These are phyloP conservation scores for Raffaelea ambrosiae DNA, from an alignment of 2,329 filamentous ascomycete genomes.

Conservation along the genomic window DNA sequence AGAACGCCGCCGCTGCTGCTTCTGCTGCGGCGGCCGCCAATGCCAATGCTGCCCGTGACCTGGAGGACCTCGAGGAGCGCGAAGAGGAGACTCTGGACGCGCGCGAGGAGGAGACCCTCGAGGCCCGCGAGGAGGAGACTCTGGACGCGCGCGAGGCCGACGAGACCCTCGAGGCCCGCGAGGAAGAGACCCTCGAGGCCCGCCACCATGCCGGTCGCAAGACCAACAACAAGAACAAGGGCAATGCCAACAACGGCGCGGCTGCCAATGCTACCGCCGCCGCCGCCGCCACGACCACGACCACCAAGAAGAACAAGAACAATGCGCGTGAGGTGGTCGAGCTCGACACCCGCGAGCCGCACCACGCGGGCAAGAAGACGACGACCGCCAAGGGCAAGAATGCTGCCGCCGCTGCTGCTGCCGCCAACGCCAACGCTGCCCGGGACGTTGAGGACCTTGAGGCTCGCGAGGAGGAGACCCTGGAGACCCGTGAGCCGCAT, in stretches of 20 bases:
- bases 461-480: slow-evolving; percentile 4
- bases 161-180: slow-evolving; percentile 9
- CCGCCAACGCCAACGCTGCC: neutral
- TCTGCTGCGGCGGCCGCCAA: slow-evolving; percentile 5
- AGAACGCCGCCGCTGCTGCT: neutral
- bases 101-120: slow-evolving; percentile 7
- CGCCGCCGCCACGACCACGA: neutral
- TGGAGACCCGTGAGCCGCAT: slow-evolving; percentile 8
- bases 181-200: slow-evolving; percentile 9
- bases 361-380: slow-evolving; percentile 7
- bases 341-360: slow-evolving; percentile 6
- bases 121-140: slow-evolving; percentile 12
- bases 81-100: slow-evolving; percentile 4
- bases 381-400: slow-evolving; percentile 1
- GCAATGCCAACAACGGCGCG: neutral
- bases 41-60: neutral
- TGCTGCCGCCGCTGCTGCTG: slow-evolving; percentile 1
- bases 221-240: neutral
- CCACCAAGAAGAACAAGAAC: neutral
- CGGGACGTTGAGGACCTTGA: neutral
- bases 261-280: neutral
- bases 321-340: neutral
- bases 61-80: slow-evolving; percentile 3
- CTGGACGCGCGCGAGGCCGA: slow-evolving; percentile 11
- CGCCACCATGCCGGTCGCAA: slow-evolving; percentile 14